Evolutionary conservation across 495 filamentous ascomycete species (phyloP).

Genomic region (Aspergillus carlsbadensis): DNA sequence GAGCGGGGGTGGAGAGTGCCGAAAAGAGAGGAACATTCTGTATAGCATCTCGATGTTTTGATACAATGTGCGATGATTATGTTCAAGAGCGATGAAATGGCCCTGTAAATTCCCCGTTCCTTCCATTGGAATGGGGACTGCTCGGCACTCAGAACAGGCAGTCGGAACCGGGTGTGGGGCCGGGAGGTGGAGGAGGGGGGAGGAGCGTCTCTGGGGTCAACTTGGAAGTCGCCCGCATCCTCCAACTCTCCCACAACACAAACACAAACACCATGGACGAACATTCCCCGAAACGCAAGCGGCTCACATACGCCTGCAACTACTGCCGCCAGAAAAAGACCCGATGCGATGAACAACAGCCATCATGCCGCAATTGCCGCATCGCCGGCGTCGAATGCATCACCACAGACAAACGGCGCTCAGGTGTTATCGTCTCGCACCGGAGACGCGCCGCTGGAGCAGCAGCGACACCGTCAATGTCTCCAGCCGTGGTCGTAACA

Average conservation of each 20-base stretch:
- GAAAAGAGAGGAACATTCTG: conserved; percentile 1
- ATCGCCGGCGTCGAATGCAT: conserved; percentile 6
- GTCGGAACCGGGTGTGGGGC: too few relatives aligned
- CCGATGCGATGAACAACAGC: conserved; percentile 3
- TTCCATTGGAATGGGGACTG: too few relatives aligned
- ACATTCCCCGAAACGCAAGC: not conserved
- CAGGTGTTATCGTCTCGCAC: not conserved
- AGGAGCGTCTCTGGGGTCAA: too few relatives aligned
- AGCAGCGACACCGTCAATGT: not conserved
- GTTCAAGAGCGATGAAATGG: too few relatives aligned
- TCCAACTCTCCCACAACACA: too few relatives aligned
- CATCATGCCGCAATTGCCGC: conserved; percentile 6
- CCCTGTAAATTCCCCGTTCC: too few relatives aligned
- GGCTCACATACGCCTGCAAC: conserved; percentile 2
- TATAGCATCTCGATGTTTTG: not conserved
- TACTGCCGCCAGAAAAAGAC: conserved; percentile 8
- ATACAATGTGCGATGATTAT: too few relatives aligned
- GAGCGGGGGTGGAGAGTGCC: conserved; percentile 22
- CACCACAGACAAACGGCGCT: conserved; percentile 3
- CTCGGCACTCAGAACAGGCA: conserved; percentile 21
- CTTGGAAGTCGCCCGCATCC: too few relatives aligned
- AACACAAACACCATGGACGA: too few relatives aligned
- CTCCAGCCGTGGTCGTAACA: too few relatives aligned
- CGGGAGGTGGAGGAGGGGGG: too few relatives aligned
- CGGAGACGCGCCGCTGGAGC: not conserved